A percentile compares a stretch with the other conserved stretches of the same genome.
Evolutionary conservation across 2,329 filamentous ascomycete species (phyloP).

Genomic region (Microdochium bolleyi): DNA sequence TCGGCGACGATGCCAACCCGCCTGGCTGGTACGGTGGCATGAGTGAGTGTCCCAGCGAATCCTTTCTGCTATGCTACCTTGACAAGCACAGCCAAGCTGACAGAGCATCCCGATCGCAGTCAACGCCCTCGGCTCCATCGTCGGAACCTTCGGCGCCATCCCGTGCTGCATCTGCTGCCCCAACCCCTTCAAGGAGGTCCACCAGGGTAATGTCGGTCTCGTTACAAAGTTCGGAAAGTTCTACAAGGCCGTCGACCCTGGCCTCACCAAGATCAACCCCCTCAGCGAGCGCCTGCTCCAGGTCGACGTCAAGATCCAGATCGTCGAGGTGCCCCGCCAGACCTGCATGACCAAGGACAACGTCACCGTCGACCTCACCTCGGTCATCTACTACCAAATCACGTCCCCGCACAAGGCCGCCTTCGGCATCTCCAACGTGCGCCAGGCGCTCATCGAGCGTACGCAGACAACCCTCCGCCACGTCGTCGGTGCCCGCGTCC

Average conservation of each 20-base stretch:
- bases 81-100: constrained; percentile 2
- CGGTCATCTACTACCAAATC: constrained; percentile 99
- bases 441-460: constrained; percentile 92
- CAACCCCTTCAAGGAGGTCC: constrained; percentile 90
- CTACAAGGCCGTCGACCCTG: constrained; percentile 91
- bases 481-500: constrained; percentile 87
- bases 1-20: constrained; percentile 57
- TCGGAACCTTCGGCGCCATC: constrained; percentile 77
- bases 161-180: constrained; percentile 89
- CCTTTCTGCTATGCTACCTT: not conserved
- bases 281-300: constrained; percentile 83
- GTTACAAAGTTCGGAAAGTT: constrained; percentile 95
- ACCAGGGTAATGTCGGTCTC: constrained; percentile 89
- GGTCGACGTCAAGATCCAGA: constrained; percentile 98
- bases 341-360: constrained; percentile 99
- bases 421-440: constrained; percentile 91
- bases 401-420: constrained; percentile 91
- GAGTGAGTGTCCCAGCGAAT: constrained; percentile 47
- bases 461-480: constrained; percentile 97
- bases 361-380: constrained; percentile 85
- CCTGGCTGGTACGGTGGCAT: constrained; percentile 87
- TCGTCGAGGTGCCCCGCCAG: constrained; percentile 91
- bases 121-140: constrained; percentile 62
- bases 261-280: constrained; percentile 95
- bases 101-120: constrained; percentile 32